These are phyloP conservation scores for Mollisia scopiformis DNA, from an alignment of 2,329 filamentous ascomycete species.

Conservation along the genomic window DNA sequence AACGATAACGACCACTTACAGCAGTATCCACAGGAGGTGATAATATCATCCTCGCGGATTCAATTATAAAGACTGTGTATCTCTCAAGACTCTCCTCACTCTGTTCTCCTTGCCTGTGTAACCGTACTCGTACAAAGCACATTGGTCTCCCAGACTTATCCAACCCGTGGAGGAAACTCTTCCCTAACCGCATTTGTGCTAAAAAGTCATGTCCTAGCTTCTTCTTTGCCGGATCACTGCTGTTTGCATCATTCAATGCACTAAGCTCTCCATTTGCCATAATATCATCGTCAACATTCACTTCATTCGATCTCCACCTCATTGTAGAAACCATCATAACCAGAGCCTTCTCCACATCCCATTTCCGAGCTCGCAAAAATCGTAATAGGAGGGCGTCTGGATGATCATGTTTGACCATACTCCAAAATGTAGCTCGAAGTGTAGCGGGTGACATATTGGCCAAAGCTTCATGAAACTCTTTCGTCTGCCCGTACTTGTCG, in stretches of 20 bases:
- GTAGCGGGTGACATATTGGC: conserved; percentile 76
- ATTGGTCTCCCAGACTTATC: conserved; percentile 87
- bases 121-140: conserved; percentile 79
- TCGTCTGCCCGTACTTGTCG: conserved; percentile 92
- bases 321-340: conserved; percentile 95
- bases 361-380: conserved; percentile 88
- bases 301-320: conserved; percentile 83
- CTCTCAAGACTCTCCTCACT: conserved; percentile 79
- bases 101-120: conserved; percentile 85
- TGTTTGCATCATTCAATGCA: conserved; percentile 62
- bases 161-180: conserved; percentile 86
- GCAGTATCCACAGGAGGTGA: conserved; percentile 85
- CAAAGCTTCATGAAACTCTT: conserved; percentile 82
- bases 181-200: conserved; percentile 82
- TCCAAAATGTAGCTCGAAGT: conserved; percentile 83
- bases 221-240: conserved; percentile 60
- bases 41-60: conserved; percentile 86
- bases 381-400: conserved; percentile 83
- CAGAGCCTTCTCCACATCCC: conserved; percentile 91
- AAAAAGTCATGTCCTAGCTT: conserved; percentile 77
- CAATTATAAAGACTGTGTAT: conserved; percentile 92
- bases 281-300: conserved; percentile 88
- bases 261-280: conserved; percentile 75
- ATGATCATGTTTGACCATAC: conserved; percentile 93
- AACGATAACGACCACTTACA: conserved; percentile 56